A percentile compares a stretch with the other conserved stretches of the same genome.
phyloP scores from a whole-genome alignment of 176 grass and related monocot genomes.

The Hyparrhenia diplandra region DNA sequence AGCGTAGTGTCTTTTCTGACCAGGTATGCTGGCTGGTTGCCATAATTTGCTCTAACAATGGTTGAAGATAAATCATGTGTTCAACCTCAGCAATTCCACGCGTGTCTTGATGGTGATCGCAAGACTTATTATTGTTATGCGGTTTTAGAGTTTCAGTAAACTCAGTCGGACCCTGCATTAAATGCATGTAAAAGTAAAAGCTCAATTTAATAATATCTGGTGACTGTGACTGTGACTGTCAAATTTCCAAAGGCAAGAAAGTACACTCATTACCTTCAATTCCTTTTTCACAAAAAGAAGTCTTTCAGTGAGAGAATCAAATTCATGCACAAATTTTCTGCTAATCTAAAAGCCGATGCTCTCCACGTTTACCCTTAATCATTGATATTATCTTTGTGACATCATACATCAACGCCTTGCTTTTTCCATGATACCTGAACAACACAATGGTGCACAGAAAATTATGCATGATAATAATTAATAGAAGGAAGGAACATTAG shows the following conservation, averaged over 20 bases:
- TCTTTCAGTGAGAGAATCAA: conserved; percentile 96
- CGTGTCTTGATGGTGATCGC: too few relatives aligned
- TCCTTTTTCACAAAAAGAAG: conserved; percentile 99
- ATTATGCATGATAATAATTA: conserved; percentile 5
- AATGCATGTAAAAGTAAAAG: too few relatives aligned
- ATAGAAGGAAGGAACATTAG: neutral
- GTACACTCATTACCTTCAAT: conserved; percentile 64
- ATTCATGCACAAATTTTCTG: conserved; percentile 99
- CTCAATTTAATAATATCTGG: too few relatives aligned
- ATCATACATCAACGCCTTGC: conserved; percentile 99
- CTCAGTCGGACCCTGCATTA: too few relatives aligned
- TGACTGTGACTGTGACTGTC: too few relatives aligned
- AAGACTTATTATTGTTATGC: too few relatives aligned
- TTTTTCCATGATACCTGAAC: conserved; percentile 89
- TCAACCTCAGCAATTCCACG: too few relatives aligned
- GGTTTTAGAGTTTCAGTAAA: too few relatives aligned
- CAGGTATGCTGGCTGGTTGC: too few relatives aligned
- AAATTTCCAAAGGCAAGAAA: conserved; percentile 12
- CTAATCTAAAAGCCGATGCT: conserved; percentile 95
- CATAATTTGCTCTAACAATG: too few relatives aligned
- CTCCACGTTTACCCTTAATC: conserved; percentile 93
- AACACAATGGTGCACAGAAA: conserved; percentile 14
- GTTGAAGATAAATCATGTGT: too few relatives aligned
- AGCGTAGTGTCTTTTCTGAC: too few relatives aligned
- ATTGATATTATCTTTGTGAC: conserved; percentile 99